Conservation (phyloP, 2,329 filamentous ascomycete genomes). For the Alternaria solani region DNA sequence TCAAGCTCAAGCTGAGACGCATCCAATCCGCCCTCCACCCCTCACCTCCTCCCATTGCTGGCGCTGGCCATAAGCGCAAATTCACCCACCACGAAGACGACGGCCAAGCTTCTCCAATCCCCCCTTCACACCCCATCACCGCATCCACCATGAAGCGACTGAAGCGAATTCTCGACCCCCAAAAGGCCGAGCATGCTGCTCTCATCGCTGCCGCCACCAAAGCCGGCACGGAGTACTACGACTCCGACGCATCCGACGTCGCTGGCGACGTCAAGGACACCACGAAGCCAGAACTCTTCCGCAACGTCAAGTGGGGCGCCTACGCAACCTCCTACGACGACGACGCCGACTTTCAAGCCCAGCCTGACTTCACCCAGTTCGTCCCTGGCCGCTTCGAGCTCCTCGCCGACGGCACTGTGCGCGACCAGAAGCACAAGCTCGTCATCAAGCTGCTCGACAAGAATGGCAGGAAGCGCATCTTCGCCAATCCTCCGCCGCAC, state of each 20-base stretch:
- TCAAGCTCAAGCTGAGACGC: constrained; percentile 24
- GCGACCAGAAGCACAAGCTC: constrained; percentile 41
- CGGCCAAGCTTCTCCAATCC: background rate
- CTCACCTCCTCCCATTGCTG: background rate
- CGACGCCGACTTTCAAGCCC: constrained; percentile 21
- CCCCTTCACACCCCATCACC: background rate
- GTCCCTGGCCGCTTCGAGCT: constrained; percentile 41
- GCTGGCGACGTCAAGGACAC: constrained; percentile 26
- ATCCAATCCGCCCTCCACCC: constrained; percentile 15
- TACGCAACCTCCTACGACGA: constrained; percentile 23
- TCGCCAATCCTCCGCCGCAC: constrained; percentile 37
- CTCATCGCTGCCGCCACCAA: constrained; percentile 32
- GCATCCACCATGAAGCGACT: constrained; percentile 29
- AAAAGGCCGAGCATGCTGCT: constrained; percentile 23
- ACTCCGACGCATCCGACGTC: constrained; percentile 32
- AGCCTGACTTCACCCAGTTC: constrained; percentile 35
- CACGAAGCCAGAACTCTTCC: constrained; percentile 32
- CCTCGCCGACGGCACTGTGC: constrained; percentile 26
- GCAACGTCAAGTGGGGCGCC: constrained; percentile 37
- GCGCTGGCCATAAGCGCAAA: constrained; percentile 7
- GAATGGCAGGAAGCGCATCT: constrained; percentile 30
- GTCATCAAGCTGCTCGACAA: constrained; percentile 36
- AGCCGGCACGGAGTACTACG: constrained; percentile 36
- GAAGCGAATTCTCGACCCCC: constrained; percentile 31
- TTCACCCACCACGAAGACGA: constrained; percentile 1